Base-by-base conservation (phyloP, 129 eudicot genomes). In the Chrysanthemum lavandulifolium region DNA sequence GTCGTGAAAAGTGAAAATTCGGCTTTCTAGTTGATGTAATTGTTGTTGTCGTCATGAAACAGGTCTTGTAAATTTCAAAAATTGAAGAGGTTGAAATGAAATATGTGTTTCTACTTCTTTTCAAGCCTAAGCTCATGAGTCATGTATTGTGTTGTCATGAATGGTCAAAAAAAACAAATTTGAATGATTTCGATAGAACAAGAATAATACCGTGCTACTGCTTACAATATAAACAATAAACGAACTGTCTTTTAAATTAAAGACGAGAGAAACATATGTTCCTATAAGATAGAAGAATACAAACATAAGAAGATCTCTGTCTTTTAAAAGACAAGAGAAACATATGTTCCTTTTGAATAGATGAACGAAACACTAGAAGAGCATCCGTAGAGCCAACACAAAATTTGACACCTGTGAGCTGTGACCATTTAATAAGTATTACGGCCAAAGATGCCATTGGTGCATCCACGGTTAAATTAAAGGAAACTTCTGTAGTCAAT, bases 401-500 rank as follows among this genome's bases (percentile, higher is more conserved):
- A 74, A 54, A 69, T 3, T 29, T 11, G 53, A 29, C 68, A 61
- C 54, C 27, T 7, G 33, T 72, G 55, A 21, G 47, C 47, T 40
- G 0, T 13, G 12, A 55, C 33, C 10, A 53, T 15, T 53, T 33
- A 18, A 56, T 0, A 43, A 49, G 18, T n/a, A 66, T 18, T 13
- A 33, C 2, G 73, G 21, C 59, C 52, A 68, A 50, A 29, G 25
- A 56, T 5, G 68, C 43, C 40, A 3, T 66, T 21, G 67, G 12
- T 15, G 51, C 52, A 71, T 71, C 40, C 40, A 12, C 13, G 65
- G 6, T 56, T n/a, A 57, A 8, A 29, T 61, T 25, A 68, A 60
- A 47, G 76, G 52, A 40, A 62, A 23, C 81, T 61, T 65, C 2
- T 3, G 68, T 21, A 18, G n/a, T 76, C 80, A 79, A 21, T 84